Evolutionary conservation across 1,139 yeast species (phyloP).

Genomic region (Yamadazyma mexicana): DNA sequence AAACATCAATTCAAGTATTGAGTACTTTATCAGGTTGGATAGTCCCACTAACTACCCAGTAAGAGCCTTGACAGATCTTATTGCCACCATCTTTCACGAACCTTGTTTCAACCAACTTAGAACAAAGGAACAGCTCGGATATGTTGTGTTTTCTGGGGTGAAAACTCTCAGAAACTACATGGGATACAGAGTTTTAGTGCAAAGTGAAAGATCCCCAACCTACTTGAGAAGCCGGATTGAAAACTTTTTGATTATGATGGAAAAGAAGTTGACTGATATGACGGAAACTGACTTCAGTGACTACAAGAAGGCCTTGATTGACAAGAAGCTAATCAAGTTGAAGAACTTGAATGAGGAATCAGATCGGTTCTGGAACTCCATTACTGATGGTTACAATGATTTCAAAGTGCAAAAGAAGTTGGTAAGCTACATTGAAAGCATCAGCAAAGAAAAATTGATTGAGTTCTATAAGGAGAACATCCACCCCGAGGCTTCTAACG

Average conservation of each 20-base stretch:
- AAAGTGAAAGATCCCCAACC: constrained; percentile 76
- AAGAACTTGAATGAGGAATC: constrained; percentile 81
- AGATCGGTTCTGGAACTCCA: constrained; percentile 61
- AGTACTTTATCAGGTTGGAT: constrained; percentile 72
- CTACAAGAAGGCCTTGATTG: constrained; percentile 67
- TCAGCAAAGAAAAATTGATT: constrained; percentile 59
- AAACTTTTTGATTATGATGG: constrained; percentile 50
- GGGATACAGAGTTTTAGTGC: constrained; percentile 79
- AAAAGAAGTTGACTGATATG: constrained; percentile 38
- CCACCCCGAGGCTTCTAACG: constrained; percentile 33
- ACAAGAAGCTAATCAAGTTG: constrained; percentile 65
- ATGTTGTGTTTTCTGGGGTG: constrained; percentile 81
- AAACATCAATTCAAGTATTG: constrained; percentile 84
- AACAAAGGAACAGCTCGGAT: constrained; percentile 86
- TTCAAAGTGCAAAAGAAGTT: constrained; percentile 59
- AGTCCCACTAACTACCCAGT: constrained; percentile 31
- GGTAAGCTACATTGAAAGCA: constrained; percentile 52
- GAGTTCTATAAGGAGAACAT: constrained; percentile 50
- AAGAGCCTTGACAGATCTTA: constrained; percentile 57
- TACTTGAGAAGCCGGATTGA: constrained; percentile 79
- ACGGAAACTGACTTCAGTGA: constrained; percentile 63
- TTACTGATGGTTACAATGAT: constrained; percentile 76
- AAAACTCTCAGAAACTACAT: constrained; percentile 69
- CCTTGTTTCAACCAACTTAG: constrained; percentile 88
- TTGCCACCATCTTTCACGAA: constrained; percentile 73